A percentile compares a stretch with the other conserved stretches of the same genome.
phyloP scores from a whole-genome alignment of 78 protist species.

The Thecamonas trahens region DNA sequence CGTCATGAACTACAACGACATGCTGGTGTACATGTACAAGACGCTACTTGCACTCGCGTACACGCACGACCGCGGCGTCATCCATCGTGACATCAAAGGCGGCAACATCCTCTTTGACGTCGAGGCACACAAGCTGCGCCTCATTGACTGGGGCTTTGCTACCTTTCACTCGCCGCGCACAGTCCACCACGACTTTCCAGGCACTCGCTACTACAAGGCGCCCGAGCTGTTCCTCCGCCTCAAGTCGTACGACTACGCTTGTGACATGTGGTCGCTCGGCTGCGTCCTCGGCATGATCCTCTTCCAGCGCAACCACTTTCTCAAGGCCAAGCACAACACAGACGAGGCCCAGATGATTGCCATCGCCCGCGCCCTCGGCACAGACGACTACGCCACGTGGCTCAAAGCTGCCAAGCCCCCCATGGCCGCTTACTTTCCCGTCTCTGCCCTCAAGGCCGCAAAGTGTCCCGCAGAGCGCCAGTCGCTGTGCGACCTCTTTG shows the following conservation, averaged over 20 bases:
- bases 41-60: slow-evolving; percentile 89
- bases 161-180: slow-evolving; percentile 93
- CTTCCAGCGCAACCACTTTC: slow-evolving; percentile 95
- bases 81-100: slow-evolving; percentile 92
- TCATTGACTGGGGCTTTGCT: slow-evolving; percentile 99
- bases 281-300: slow-evolving; percentile 98
- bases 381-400: slow-evolving; percentile 84
- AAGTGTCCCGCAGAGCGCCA: no score
- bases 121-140: slow-evolving; percentile 67
- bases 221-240: slow-evolving; percentile 96
- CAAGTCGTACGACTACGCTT: slow-evolving; percentile 93
- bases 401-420: slow-evolving; percentile 83
- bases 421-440: slow-evolving; percentile 66
- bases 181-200: slow-evolving; percentile 98
- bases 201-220: slow-evolving; percentile 96
- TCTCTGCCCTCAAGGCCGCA: no score
- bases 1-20: slow-evolving; percentile 79
- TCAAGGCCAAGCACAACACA: slow-evolving; percentile 97
- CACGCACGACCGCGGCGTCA: slow-evolving; percentile 92
- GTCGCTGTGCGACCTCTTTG: no score
- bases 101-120: slow-evolving; percentile 98
- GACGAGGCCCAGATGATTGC: slow-evolving; percentile 97
- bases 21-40: slow-evolving; percentile 93
- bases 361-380: slow-evolving; percentile 94
- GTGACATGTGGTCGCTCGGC: slow-evolving; percentile 98